Conservation (phyloP, 116 monocot species). For the Posidonia oceanica region DNA sequence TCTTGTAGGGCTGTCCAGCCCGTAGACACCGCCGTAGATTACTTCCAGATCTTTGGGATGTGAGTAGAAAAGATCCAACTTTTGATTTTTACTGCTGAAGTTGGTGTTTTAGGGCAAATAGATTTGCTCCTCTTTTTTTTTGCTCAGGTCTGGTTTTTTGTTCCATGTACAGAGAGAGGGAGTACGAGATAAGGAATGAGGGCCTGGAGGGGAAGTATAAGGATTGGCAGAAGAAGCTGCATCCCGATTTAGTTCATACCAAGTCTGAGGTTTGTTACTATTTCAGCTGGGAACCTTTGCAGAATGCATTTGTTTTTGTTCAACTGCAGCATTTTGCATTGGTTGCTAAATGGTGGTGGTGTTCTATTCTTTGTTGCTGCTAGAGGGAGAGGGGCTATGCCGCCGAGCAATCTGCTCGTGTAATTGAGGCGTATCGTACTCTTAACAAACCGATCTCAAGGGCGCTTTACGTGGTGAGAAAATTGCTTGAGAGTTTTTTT, state of each 20-base stretch:
- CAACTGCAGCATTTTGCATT: neutral
- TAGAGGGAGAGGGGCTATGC: constrained; percentile 77
- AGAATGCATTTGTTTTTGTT: neutral
- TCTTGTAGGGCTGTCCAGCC: constrained; percentile 68
- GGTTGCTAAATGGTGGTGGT: neutral
- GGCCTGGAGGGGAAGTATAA: constrained; percentile 85
- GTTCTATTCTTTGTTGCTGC: neutral
- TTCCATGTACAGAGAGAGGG: constrained; percentile 26
- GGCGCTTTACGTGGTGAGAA: constrained; percentile 76
- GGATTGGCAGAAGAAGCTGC: constrained; percentile 98
- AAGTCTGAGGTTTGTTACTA: constrained; percentile 57
- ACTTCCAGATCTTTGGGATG: constrained; percentile 87
- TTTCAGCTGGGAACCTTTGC: neutral
- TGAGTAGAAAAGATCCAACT: constrained; percentile 17
- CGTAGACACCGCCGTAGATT: constrained; percentile 48
- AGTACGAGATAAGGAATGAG: constrained; percentile 33
- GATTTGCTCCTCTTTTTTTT: neutral
- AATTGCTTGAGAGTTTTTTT: neutral
- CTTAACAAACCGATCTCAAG: constrained; percentile 59
- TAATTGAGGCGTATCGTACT: constrained; percentile 87
- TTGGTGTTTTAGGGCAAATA: neutral
- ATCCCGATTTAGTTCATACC: constrained; percentile 90
- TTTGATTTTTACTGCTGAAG: neutral
- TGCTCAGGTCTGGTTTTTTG: neutral
- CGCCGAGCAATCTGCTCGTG: constrained; percentile 78